Percentiles rank a stretch among this genome's conserved stretches.
Conservation (phyloP, 306 rosid genomes). For the Begonia loranthoides region DNA sequence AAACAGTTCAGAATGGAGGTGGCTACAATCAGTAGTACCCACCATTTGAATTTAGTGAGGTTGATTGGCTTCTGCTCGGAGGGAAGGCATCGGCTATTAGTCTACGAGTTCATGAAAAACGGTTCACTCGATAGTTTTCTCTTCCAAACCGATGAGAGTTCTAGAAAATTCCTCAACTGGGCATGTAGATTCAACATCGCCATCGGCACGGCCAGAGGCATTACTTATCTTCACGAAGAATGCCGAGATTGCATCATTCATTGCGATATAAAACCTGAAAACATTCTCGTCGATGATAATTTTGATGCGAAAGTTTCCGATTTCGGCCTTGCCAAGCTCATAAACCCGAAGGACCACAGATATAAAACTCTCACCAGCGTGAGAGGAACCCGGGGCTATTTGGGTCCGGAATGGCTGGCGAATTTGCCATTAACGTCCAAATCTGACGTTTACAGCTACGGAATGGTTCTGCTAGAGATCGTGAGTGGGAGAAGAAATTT, state of each 20-base stretch:
- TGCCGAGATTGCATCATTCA: conserved; percentile 82
- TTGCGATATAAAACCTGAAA: conserved; percentile 83
- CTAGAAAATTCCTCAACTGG: conserved; percentile 53
- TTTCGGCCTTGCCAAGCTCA: conserved; percentile 77
- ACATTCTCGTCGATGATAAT: conserved; percentile 68
- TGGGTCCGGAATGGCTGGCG: conserved; percentile 89
- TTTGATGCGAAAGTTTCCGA: conserved; percentile 70
- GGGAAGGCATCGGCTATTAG: conserved; percentile 73
- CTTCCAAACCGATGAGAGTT: conserved; percentile 24
- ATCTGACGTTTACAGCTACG: conserved; percentile 67
- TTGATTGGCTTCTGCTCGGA: conserved; percentile 86
- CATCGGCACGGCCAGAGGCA: conserved; percentile 75
- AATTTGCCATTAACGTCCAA: conserved; percentile 66
- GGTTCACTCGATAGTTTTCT: conserved; percentile 60
- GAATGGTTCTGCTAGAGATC: conserved; percentile 80
- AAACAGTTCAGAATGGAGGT: conserved; percentile 82
- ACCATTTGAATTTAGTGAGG: conserved; percentile 79
- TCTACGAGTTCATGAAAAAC: conserved; percentile 78
- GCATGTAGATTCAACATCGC: conserved; percentile 49
- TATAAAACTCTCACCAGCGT: conserved; percentile 54
- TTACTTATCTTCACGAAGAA: conserved; percentile 87
- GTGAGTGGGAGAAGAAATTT: conserved; percentile 77
- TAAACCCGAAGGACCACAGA: conserved; percentile 41
- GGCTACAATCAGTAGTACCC: conserved; percentile 78
- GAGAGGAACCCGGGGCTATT: conserved; percentile 73